Evolutionary conservation across 2,329 filamentous ascomycete genomes (phyloP).

Genomic region (Fusarium denticulatum): DNA sequence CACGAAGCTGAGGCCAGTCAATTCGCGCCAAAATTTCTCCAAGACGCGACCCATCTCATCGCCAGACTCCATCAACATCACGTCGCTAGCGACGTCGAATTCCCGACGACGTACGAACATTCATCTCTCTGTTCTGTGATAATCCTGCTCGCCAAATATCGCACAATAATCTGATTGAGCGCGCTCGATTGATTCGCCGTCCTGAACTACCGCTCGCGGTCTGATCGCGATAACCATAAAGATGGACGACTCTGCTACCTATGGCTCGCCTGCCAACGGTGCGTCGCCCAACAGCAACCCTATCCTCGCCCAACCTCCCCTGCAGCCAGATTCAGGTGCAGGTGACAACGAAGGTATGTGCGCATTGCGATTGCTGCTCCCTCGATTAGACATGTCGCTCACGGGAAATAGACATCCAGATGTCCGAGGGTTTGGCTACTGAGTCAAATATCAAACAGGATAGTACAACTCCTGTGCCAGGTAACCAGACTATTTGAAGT

Average conservation of each 20-base stretch:
- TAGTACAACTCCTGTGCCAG: conserved; percentile 66
- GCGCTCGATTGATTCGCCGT: conserved; percentile 30
- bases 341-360: conserved; percentile 59
- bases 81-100: conserved; percentile 37
- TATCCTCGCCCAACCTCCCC: conserved; percentile 64
- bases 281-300: conserved; percentile 67
- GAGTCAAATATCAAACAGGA: conserved; percentile 69
- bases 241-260: conserved; percentile 69
- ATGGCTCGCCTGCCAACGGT: conserved; percentile 66
- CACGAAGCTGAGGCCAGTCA: conserved; percentile 38
- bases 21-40: conserved; percentile 53
- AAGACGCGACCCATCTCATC: conserved; percentile 46
- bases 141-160: background rate
- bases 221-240: conserved; percentile 38
- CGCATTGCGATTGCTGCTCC: background rate
- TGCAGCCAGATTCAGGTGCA: conserved; percentile 56
- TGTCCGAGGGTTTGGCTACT: conserved; percentile 62
- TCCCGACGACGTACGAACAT: conserved; percentile 12
- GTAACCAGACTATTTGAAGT: conserved; percentile 68
- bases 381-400: conserved; percentile 13
- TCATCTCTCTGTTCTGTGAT: conserved; percentile 12
- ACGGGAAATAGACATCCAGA: conserved; percentile 66
- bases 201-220: conserved; percentile 12
- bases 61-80: conserved; percentile 43
- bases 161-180: conserved; percentile 22